Conservation (phyloP, 1,284 basidiomycete genomes). For the Trametes versicolor region DNA sequence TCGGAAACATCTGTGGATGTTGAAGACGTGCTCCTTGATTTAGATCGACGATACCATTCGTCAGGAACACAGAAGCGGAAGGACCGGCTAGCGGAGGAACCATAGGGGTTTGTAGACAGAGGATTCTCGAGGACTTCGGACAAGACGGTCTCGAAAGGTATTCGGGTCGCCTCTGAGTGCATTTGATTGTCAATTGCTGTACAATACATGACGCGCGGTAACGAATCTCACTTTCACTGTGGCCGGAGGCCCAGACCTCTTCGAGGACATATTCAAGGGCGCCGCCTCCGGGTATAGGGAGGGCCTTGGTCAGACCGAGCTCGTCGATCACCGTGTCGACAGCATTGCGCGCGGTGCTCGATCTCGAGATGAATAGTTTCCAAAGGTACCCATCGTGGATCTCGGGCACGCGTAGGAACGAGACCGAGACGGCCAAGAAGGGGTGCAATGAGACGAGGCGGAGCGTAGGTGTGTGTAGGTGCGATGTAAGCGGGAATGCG, state of each 20-base stretch:
- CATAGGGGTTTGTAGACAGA: constrained; percentile 49
- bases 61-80: constrained; percentile 79
- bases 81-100: constrained; percentile 49
- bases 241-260: constrained; percentile 63
- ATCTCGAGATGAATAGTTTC: constrained; percentile 68
- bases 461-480: constrained; percentile 72
- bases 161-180: constrained; percentile 34
- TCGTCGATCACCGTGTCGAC: constrained; percentile 66
- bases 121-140: constrained; percentile 54
- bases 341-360: constrained; percentile 61
- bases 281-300: constrained; percentile 69
- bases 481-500: constrained; percentile 75
- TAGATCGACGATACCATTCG: constrained; percentile 80
- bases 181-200: constrained; percentile 7
- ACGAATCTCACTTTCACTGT: constrained; percentile 57
- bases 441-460: constrained; percentile 79
- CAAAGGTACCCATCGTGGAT: constrained; percentile 79
- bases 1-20: constrained; percentile 60
- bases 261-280: constrained; percentile 74
- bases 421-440: constrained; percentile 60
- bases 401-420: constrained; percentile 80
- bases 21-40: constrained; percentile 58
- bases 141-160: constrained; percentile 36
- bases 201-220: constrained; percentile 1
- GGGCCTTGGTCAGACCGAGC: constrained; percentile 72